Conservation (phyloP, 2,329 filamentous ascomycete genomes). For the Trichoderma hamatum region DNA sequence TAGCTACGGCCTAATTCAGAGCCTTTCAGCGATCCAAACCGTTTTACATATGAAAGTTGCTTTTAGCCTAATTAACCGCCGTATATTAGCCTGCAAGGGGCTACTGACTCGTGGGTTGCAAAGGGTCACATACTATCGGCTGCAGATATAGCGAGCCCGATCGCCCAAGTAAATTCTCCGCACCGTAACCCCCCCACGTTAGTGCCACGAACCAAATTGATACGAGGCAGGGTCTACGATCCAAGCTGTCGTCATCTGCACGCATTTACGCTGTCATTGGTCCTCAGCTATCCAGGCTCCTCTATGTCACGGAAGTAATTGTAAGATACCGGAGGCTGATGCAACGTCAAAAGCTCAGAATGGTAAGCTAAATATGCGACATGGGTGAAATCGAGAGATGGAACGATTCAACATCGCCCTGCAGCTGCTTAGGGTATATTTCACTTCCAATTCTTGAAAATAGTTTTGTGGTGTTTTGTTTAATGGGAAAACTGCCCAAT, state of each 20-base stretch:
- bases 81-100: neutral
- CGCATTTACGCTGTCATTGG: neutral
- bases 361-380: neutral
- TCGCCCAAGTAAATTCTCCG: neutral
- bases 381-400: neutral
- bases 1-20: neutral
- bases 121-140: neutral
- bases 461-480: neutral
- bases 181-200: neutral
- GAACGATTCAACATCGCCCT: neutral
- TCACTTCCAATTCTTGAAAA: neutral
- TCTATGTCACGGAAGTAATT: neutral
- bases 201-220: neutral
- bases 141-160: constrained; percentile 2
- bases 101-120: neutral
- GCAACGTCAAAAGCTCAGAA: neutral
- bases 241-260: neutral
- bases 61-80: neutral
- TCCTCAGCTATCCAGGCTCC: neutral
- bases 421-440: neutral
- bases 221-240: neutral
- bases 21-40: neutral
- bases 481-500: neutral
- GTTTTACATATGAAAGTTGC: neutral
- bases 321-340: neutral